Evolutionary conservation across 345 rosid genomes (phyloP).

Genomic region (Eucalyptus sp.): DNA sequence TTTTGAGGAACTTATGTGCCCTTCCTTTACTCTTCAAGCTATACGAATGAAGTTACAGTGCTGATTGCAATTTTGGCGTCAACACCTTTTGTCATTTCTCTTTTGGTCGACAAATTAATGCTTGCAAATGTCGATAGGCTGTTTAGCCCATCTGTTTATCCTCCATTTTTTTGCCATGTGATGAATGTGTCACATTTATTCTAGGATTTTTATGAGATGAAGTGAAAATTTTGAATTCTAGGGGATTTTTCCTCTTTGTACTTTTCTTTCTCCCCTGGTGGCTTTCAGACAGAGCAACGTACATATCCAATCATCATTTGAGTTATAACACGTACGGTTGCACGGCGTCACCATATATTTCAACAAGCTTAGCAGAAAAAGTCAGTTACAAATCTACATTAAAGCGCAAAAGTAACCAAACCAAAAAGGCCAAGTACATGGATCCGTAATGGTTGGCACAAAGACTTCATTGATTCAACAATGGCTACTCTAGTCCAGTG

Average conservation of each 20-base stretch:
- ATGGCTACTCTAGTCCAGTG: background rate
- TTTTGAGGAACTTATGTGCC: background rate
- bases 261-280: background rate
- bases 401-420: background rate
- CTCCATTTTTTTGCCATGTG: background rate
- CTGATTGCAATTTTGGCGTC: background rate
- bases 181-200: background rate
- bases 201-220: background rate
- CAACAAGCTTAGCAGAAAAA: background rate
- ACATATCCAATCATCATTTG: background rate
- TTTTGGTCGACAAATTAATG: background rate
- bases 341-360: background rate
- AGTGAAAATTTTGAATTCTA: rapidly evolving
- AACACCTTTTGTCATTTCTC: background rate
- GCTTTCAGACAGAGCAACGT: background rate
- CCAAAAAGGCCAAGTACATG: background rate
- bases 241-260: background rate
- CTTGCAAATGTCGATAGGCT: background rate
- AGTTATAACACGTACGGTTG: background rate
- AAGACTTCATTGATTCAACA: background rate
- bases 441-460: background rate
- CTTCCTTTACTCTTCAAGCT: background rate
- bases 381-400: background rate
- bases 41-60: background rate
- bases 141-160: background rate